Evolutionary conservation across 306 rosid species (phyloP).

Genomic region (Geum urbanum): DNA sequence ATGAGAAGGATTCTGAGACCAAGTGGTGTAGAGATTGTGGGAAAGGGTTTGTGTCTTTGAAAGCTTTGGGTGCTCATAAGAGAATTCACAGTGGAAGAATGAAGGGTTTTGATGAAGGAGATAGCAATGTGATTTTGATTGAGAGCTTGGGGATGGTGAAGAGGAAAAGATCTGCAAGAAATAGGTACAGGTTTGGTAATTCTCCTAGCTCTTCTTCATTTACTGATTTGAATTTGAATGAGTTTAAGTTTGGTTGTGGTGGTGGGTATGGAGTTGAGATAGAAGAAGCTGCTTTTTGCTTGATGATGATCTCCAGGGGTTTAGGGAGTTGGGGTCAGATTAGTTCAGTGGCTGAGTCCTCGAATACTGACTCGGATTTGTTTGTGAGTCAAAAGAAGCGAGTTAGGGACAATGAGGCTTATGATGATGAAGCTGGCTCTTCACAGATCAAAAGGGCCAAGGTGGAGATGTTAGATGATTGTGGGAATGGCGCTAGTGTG

Average conservation of each 20-base stretch:
- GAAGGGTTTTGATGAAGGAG: slow-evolving; percentile 10
- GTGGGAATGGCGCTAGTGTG: slow-evolving; percentile 4
- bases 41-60: slow-evolving; percentile 33
- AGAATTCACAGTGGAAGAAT: slow-evolving; percentile 12
- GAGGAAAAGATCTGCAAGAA: slow-evolving; percentile 43
- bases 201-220: slow-evolving; percentile 18
- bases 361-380: slow-evolving; percentile 28
- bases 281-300: slow-evolving; percentile 34
- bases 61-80: slow-evolving; percentile 25
- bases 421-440: slow-evolving; percentile 7
- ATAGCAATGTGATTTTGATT: slow-evolving; percentile 1
- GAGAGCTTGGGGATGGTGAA: slow-evolving; percentile 26
- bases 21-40: slow-evolving; percentile 31
- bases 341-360: slow-evolving; percentile 23
- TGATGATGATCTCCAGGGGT: slow-evolving; percentile 43
- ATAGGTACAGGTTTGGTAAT: slow-evolving; percentile 23
- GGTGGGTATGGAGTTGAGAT: slow-evolving; percentile 24
- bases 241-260: slow-evolving; percentile 16
- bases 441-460: slow-evolving; percentile 17
- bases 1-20: not conserved
- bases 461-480: slow-evolving; percentile 14
- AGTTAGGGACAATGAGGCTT: slow-evolving; percentile 9
- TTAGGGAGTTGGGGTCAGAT: slow-evolving; percentile 18
- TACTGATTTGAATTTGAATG: slow-evolving; percentile 21
- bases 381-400: slow-evolving; percentile 17